Evolutionary conservation across 2,329 filamentous ascomycete species (phyloP), one percentile per base, ranked within the genome.

Genomic region (Sclerotinia sclerotiorum): DNA sequence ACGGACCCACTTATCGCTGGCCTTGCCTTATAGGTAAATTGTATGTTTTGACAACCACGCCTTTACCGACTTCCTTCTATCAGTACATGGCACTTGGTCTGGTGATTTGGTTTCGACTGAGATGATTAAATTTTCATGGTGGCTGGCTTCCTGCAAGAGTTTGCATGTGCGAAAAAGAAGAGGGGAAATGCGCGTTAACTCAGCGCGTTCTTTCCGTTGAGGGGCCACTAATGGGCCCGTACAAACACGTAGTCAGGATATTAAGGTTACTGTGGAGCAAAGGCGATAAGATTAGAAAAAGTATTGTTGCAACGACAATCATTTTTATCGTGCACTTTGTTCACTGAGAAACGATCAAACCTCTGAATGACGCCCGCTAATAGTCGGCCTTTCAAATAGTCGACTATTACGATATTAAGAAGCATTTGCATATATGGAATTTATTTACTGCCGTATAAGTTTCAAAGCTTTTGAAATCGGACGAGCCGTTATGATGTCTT

Each of bases 131-230:
- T 42, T 42, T 42, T 17, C 39, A 42, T 17, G 15, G 24, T 27
- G 49, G 49, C 11, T 29, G 24, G 42, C 56, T 60, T 46, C 39
- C 56, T 60, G 56, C 39, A 60, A 60, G 24, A 46, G 42, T 21
- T 24, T 46, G 56, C 39, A 60, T 60, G 8, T 27, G 56, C 39
- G 29, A 42, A 60, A 11, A 46, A 44, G 39, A 17, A 29, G 56
- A 60, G 56, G 56, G 44, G 56, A 32, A 29, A 60, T 8, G 46
- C 17, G 56, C 42, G 42, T 60, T 21, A 7, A 42, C 15, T 15
- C 15, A 42, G 13, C 39, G 13, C 39, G 13, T 42, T 42, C 39
- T 42, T 13, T 42, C 39, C 39, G 39, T 42, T 42, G 39, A 29
- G 39, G 24, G 2, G n/a, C 35, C 39, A 58, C n/a, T 10, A 24